Conservation (phyloP, 164 flowering plant species). For the Stephania yunnanensis region DNA sequence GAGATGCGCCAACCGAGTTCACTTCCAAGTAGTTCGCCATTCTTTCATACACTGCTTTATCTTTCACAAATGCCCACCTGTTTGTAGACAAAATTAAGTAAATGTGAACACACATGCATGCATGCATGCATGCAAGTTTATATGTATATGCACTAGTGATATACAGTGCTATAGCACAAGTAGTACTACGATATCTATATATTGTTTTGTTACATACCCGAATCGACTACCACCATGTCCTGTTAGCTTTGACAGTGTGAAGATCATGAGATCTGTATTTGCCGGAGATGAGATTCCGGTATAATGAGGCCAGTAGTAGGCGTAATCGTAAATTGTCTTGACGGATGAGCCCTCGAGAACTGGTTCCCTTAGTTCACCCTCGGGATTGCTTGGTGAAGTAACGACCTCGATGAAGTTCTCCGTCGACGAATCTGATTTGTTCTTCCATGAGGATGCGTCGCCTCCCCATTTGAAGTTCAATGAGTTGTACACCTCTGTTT, state of each 20-base stretch:
- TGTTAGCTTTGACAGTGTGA: constrained; percentile 67
- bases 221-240: constrained; percentile 79
- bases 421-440: constrained; percentile 16
- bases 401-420: constrained; percentile 51
- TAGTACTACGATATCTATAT: too few species aligned
- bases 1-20: constrained; percentile 41
- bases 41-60: constrained; percentile 25
- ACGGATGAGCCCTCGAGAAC: constrained; percentile 33
- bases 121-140: too few species aligned
- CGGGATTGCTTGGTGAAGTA: constrained; percentile 80
- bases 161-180: too few species aligned
- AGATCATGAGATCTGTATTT: constrained; percentile 58
- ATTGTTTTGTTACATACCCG: constrained; percentile 42
- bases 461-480: constrained; percentile 35
- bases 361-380: constrained; percentile 39
- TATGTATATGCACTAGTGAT: too few species aligned
- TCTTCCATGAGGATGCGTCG: constrained; percentile 37
- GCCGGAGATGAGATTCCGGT: constrained; percentile 57
- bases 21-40: constrained; percentile 24
- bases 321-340: constrained; percentile 47
- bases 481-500: constrained; percentile 36
- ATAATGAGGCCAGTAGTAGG: constrained; percentile 79
- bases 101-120: neutral
- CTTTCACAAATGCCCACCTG: constrained; percentile 62
- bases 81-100: too few species aligned